Conservation (phyloP, 352 stramenopile genomes). For the Phytopythium ostracodes region DNA sequence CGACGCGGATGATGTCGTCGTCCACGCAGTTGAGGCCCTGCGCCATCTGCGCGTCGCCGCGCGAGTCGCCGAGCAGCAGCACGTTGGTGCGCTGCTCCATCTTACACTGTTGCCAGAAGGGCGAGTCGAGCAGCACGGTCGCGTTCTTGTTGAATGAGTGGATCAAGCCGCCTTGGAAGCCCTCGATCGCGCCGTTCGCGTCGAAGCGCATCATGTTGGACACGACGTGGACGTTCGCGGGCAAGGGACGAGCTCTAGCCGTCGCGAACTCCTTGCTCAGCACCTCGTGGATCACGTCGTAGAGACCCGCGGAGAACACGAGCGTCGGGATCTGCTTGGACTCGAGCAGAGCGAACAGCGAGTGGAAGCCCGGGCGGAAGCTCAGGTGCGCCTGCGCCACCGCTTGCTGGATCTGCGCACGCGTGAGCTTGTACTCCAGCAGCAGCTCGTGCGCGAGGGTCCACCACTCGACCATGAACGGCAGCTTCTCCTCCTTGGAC, state of each 20-base stretch:
- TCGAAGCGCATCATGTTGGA: conserved; percentile 79
- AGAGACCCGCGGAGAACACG: conserved; percentile 58
- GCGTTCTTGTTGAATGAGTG: conserved; percentile 81
- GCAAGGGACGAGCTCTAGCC: conserved; percentile 15
- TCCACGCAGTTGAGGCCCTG: conserved; percentile 35
- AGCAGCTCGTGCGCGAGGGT: conserved; percentile 33
- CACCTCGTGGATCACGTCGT: conserved; percentile 49
- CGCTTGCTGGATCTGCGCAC: conserved; percentile 31
- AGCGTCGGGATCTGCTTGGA: conserved; percentile 41
- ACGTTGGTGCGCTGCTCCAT: conserved; percentile 58
- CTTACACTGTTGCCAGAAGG: conserved; percentile 49
- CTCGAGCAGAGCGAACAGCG: conserved; percentile 35
- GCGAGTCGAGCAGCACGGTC: conserved; percentile 53
- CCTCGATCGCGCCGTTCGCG: conserved; percentile 29
- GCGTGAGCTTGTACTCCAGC: conserved; percentile 45
- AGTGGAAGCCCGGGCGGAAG: conserved; percentile 45
- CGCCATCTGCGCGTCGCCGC: conserved; percentile 54
- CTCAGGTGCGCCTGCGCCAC: conserved; percentile 29
- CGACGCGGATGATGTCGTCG: conserved; percentile 50
- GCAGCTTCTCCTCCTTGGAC: conserved; percentile 54
- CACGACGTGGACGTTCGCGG: conserved; percentile 63
- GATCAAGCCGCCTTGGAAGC: conserved; percentile 61
- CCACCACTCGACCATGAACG: conserved; percentile 72
- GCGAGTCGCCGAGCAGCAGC: conserved; percentile 60
- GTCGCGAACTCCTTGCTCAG: conserved; percentile 41